Conservation (phyloP, 179 eudicot genomes). For the Pouteria campechiana region DNA sequence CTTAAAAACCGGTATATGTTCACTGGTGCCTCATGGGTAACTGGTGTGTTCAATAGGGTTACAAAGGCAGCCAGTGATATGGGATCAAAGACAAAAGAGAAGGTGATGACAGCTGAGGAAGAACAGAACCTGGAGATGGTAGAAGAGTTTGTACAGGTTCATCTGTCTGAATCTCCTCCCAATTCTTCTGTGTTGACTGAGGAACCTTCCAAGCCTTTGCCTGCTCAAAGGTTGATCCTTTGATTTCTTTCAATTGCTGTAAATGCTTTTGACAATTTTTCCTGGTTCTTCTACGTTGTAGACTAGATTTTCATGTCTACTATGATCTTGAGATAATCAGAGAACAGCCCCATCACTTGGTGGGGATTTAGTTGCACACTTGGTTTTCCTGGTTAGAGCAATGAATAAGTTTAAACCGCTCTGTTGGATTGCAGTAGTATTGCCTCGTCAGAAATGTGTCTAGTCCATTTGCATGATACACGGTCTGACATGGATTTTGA, state of each 20-base stretch:
- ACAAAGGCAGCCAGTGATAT: slow-evolving; percentile 67
- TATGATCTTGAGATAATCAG: neutral
- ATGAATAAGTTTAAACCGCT: no score
- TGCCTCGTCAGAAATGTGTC: no score
- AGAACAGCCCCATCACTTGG: slow-evolving; percentile 18
- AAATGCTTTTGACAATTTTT: neutral
- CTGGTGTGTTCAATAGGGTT: slow-evolving; percentile 66
- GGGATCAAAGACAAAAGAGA: slow-evolving; percentile 60
- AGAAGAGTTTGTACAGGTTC: slow-evolving; percentile 25
- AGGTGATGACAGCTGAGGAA: slow-evolving; percentile 54
- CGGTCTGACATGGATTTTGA: no score
- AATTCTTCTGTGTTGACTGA: slow-evolving; percentile 14
- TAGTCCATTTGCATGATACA: no score
- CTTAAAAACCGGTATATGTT: slow-evolving; percentile 83
- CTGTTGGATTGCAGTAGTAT: no score
- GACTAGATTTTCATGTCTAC: neutral
- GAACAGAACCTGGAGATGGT: slow-evolving; percentile 26
- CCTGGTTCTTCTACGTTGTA: neutral
- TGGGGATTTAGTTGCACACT: no score
- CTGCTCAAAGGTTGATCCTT: slow-evolving; percentile 26
- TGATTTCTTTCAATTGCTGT: slow-evolving; percentile 1
- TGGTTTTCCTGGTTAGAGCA: no score
- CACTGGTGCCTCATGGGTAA: slow-evolving; percentile 85
- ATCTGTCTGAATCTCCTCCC: slow-evolving; percentile 34
- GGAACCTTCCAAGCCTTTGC: slow-evolving; percentile 29